Conservation (phyloP, 148 eudicot species). For the Rhododendron simsii region DNA sequence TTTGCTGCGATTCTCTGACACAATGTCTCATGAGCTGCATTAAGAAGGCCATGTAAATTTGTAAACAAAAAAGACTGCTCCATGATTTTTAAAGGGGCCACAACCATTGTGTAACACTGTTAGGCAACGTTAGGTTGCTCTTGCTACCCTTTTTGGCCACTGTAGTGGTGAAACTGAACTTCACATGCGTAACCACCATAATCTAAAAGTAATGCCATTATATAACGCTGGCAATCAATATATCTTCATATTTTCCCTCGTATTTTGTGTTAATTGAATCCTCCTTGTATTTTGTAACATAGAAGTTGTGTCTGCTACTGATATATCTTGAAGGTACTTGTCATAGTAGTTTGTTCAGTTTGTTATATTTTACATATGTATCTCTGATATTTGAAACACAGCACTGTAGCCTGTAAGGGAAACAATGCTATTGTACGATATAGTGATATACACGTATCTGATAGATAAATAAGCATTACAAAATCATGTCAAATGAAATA, state of each 20-base stretch:
- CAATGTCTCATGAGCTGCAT: neutral
- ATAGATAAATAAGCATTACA: neutral
- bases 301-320: neutral
- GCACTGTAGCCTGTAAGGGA: neutral
- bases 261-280: neutral
- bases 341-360: neutral
- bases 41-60: neutral
- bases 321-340: neutral
- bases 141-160: neutral
- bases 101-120: neutral
- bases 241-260: neutral
- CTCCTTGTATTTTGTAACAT: neutral
- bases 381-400: neutral
- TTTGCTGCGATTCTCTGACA: neutral
- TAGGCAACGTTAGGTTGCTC: neutral
- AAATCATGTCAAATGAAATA: neutral
- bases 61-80: neutral
- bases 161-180: neutral
- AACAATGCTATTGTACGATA: neutral
- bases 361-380: neutral
- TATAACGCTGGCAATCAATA: neutral
- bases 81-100: neutral
- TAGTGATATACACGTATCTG: neutral
- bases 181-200: neutral
- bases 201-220: neutral